Base-by-base conservation (phyloP, 2,329 filamentous ascomycete genomes). In the Nemania sp. region DNA sequence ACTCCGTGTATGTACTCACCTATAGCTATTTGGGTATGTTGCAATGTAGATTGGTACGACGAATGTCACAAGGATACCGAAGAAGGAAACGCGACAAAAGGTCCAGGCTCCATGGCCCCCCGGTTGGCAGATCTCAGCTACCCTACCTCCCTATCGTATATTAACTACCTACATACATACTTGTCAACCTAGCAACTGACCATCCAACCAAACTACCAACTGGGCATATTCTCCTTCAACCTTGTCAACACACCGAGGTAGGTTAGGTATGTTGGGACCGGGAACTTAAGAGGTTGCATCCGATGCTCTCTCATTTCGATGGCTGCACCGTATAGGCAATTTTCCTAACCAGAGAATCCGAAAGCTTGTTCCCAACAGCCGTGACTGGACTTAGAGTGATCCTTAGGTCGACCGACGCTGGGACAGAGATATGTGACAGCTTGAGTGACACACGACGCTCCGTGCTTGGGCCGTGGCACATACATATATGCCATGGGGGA, bases 311-410 rank as follows among this genome's bases (percentile, higher is more conserved):
- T 29, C 25, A 62, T 59, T 59, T 59, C 52, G 49, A 50, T 20
- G 49, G 60, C 20, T 49, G 52, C 49, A 60, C 46, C 49, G 54
- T 60, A 57, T 54, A 63, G 57, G 54, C 62, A 62, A 57, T 62
- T 55, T 62, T 59, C 54, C 29, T 35, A 53, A 58, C 62, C 62
- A 64, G 37, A 58, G 47, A 58, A 55, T 34, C 54, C 32, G 47
- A 58, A 64, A 61, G 59, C 61, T 64, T 64, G 54, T 64, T 61
- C 49, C 51, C 47, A 56, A 35, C 54, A 48, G 54, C 51, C 58
- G 49, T 52, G 13, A 29, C 49, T 54, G 20, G 51, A 63, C 21
- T 29, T 18, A 25, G n/a, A 17, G 17, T 17, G 5, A 49, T 60
- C 10, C 17, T 18, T 46, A 43, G 57, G 57, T 63, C 48, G 53